Conservation (phyloP, 768 basidiomycete genomes). For the Termitomyces heimii region DNA sequence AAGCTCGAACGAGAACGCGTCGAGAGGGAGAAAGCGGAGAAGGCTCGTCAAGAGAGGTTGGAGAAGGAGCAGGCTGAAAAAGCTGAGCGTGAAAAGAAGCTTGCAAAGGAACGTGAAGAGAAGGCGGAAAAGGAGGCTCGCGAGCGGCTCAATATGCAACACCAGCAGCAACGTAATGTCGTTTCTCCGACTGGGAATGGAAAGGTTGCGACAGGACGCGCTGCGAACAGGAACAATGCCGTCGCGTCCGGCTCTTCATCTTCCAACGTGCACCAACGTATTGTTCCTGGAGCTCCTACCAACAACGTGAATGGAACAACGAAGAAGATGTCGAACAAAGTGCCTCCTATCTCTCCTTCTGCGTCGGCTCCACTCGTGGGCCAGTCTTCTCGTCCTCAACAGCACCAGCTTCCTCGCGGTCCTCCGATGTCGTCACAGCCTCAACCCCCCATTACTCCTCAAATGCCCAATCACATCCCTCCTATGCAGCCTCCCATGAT, state of each 20-base stretch:
- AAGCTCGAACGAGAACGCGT: constrained; percentile 40
- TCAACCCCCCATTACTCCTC: constrained; percentile 43
- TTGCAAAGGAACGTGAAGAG: constrained; percentile 25
- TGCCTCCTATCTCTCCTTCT: constrained; percentile 21
- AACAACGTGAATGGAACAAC: constrained; percentile 35
- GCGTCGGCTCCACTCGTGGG: constrained; percentile 20
- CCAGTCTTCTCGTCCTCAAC: constrained; percentile 25
- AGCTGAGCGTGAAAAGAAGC: constrained; percentile 25
- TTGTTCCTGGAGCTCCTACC: constrained; percentile 24
- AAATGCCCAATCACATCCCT: constrained; percentile 36
- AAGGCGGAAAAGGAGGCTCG: constrained; percentile 22
- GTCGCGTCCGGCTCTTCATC: constrained; percentile 38
- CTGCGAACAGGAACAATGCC: constrained; percentile 40
- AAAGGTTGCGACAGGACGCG: constrained; percentile 37
- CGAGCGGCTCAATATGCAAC: constrained; percentile 25
- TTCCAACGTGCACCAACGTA: constrained; percentile 16
- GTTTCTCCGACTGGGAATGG: constrained; percentile 21
- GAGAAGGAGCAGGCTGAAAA: constrained; percentile 37
- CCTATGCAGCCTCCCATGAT: constrained; percentile 37
- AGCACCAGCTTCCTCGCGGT: constrained; percentile 23
- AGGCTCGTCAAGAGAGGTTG: constrained; percentile 23
- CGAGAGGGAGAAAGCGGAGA: constrained; percentile 34
- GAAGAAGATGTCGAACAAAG: constrained; percentile 63
- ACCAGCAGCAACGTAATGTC: constrained; percentile 48
- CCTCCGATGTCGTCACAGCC: constrained; percentile 39